phyloP scores from a whole-genome alignment of 2,329 filamentous ascomycete genomes.

The Orbilia javanica region DNA sequence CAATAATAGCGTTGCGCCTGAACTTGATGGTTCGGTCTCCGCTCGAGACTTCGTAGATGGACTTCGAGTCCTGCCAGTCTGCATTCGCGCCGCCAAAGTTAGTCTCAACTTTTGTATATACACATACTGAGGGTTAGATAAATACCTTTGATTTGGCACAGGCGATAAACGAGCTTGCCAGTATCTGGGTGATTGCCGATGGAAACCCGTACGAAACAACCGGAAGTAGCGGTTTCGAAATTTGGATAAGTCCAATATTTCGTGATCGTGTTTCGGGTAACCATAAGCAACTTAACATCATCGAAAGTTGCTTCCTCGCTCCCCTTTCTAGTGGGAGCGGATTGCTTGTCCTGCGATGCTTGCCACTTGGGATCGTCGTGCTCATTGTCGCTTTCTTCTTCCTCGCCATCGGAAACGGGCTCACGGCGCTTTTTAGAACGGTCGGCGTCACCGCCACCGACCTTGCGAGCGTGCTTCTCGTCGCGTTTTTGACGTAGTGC shows the following conservation, averaged over 20 bases:
- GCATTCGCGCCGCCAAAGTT: background rate
- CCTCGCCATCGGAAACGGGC: slow-evolving; percentile 53
- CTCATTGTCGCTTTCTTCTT: slow-evolving; percentile 59
- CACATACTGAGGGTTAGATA: background rate
- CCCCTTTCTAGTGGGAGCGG: slow-evolving; percentile 53
- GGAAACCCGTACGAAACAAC: slow-evolving; percentile 84
- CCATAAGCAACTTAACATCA: slow-evolving; percentile 73
- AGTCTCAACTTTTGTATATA: slow-evolving; percentile 44
- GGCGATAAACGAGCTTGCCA: slow-evolving; percentile 81
- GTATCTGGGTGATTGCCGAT: slow-evolving; percentile 81
- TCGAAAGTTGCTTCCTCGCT: slow-evolving; percentile 53
- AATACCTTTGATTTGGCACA: slow-evolving; percentile 86
- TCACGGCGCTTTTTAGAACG: slow-evolving; percentile 60
- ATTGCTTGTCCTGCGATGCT: slow-evolving; percentile 39
- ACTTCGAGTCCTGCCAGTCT: slow-evolving; percentile 51
- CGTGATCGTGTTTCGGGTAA: slow-evolving; percentile 83
- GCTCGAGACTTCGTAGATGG: slow-evolving; percentile 42
- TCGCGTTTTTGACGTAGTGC: slow-evolving; percentile 61
- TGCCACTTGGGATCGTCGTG: slow-evolving; percentile 51
- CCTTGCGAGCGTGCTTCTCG: slow-evolving; percentile 60
- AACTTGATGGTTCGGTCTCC: slow-evolving; percentile 41
- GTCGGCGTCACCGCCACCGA: slow-evolving; percentile 56
- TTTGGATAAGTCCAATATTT: slow-evolving; percentile 93
- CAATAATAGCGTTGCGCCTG: slow-evolving; percentile 52
- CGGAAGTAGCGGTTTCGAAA: slow-evolving; percentile 81